Evolutionary conservation across 2,329 filamentous ascomycete species (phyloP), one percentile per base, ranked within the genome.

Genomic region (Diaporthe aspalathi): DNA sequence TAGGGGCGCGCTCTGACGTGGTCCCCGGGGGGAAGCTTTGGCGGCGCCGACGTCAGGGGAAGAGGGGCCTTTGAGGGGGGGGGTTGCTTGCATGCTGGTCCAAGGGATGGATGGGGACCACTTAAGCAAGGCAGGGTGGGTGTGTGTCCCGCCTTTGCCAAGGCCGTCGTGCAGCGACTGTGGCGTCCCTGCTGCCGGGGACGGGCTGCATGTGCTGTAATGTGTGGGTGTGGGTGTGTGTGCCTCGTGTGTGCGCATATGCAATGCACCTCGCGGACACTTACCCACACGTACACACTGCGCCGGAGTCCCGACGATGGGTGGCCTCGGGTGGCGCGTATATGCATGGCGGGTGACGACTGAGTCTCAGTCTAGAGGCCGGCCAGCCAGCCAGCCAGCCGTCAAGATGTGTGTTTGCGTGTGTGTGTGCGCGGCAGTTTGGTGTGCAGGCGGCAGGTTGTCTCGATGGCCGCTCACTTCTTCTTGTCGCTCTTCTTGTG

Each of bases 401-500:
- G 6, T 17, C 5, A 12, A n/a, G n/a, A n/a, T n/a, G n/a, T n/a
- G n/a, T n/a, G n/a, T n/a, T n/a, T n/a, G n/a, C n/a, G n/a, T n/a
- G n/a, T n/a, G n/a, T n/a, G n/a, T n/a, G n/a, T n/a, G 32, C 9
- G 32, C 5, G 5, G 32, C 32, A 35, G 32, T 35, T 35, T 35
- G n/a, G n/a, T 35, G 5, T 24, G 17, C 16, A 40, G n/a, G 38
- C 43, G 22, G n/a, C 27, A 9, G 6, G n/a, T n/a, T n/a, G n/a
- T n/a, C n/a, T n/a, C n/a, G n/a, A n/a, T 38, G 35, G 5, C 9
- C 52, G 53, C 53, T 68, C 66, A 68, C 29, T 68, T 68, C 66
- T 68, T 68, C 66, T 60, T 68, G 53, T 68, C 66, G 32, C 66
- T 68, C 66, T 56, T 68, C 52, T 68, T 54, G 52, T 68, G 66